Evolutionary conservation across 2,329 filamentous ascomycete species (phyloP).

Genomic region (Paradendryphiella salina): DNA sequence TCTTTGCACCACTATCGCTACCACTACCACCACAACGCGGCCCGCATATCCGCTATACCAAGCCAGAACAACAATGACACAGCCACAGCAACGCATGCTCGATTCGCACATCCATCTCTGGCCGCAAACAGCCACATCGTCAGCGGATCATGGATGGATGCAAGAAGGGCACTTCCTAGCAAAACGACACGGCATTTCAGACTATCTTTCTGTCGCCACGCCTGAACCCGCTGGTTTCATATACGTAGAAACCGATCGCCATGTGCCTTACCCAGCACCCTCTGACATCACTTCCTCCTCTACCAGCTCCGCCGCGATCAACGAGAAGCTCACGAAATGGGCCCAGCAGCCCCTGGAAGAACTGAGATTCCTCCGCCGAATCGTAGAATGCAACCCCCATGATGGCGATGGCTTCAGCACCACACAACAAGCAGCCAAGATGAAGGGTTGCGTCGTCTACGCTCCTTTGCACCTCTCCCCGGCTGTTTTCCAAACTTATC

Average conservation of each 20-base stretch:
- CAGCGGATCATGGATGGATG: conserved; percentile 71
- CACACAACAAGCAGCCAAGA: conserved; percentile 50
- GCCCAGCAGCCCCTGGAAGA: conserved; percentile 73
- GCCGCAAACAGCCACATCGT: conserved; percentile 63
- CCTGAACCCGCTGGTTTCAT: conserved; percentile 63
- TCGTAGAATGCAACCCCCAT: conserved; percentile 66
- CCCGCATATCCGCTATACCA: background rate
- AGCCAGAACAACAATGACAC: background rate
- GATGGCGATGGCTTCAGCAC: conserved; percentile 62
- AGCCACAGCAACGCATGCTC: conserved; percentile 58
- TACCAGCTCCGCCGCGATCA: conserved; percentile 1
- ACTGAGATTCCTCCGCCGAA: conserved; percentile 67
- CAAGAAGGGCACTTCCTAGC: conserved; percentile 59
- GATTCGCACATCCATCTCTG: conserved; percentile 93
- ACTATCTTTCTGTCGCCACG: conserved; percentile 55
- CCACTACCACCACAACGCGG: background rate
- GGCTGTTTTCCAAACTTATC: conserved; percentile 65
- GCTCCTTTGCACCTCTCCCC: conserved; percentile 74
- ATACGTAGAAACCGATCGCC: conserved; percentile 79
- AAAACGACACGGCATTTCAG: conserved; percentile 64
- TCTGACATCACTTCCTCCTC: background rate
- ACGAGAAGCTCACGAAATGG: conserved; percentile 51
- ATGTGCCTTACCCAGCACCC: conserved; percentile 24
- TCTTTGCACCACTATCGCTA: background rate
- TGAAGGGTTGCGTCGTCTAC: conserved; percentile 78